Evolutionary conservation across 2,329 filamentous ascomycete species (phyloP).

Genomic region (Boeremia exigua): DNA sequence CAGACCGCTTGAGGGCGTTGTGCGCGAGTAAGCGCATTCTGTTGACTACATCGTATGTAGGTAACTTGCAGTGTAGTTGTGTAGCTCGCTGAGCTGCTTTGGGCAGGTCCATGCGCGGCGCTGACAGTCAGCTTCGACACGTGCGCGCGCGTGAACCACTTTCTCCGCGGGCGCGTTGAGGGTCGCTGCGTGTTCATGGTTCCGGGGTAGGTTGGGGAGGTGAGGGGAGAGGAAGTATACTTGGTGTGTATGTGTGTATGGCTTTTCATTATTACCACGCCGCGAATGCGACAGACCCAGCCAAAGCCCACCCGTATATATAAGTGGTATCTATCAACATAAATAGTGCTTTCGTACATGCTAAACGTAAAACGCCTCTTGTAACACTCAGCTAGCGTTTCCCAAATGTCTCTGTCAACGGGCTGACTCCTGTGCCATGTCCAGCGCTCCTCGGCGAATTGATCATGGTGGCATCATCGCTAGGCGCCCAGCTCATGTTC

Average conservation of each 20-base stretch:
- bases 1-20: no score
- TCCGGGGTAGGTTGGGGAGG: no score
- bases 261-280: no score
- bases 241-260: no score
- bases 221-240: no score
- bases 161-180: neutral
- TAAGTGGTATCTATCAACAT: neutral
- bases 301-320: neutral
- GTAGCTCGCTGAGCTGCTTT: neutral
- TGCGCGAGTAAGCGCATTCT: no score
- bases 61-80: no score
- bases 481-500: constrained; percentile 30
- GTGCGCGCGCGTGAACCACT: neutral
- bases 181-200: no score
- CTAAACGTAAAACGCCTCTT: neutral
- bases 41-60: no score
- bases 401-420: constrained; percentile 23
- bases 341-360: neutral
- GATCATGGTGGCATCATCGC: constrained; percentile 28
- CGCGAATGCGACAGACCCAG: neutral
- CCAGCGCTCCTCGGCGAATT: constrained; percentile 3
- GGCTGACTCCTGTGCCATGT: constrained; percentile 25
- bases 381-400: neutral
- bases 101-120: constrained; percentile 1
- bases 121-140: constrained; percentile 7